Evolutionary conservation across 306 rosid species (phyloP).

Genomic region (Argentina anserina): DNA sequence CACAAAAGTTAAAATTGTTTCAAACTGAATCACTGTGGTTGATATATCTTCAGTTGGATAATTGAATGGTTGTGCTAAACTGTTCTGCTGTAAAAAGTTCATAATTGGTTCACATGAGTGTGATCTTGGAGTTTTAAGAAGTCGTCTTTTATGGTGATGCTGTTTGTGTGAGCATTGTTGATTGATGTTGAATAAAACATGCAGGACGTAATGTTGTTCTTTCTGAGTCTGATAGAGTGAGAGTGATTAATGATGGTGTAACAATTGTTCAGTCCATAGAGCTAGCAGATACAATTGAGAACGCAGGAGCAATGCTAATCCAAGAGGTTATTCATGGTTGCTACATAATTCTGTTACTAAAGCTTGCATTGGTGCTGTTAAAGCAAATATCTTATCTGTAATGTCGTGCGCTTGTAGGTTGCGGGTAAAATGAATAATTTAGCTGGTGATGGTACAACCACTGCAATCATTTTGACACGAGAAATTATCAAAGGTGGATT

Average conservation of each 20-base stretch:
- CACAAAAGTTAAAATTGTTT: not conserved
- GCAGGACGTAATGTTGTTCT: conserved; percentile 96
- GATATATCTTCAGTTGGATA: not conserved
- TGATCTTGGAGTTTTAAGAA: not conserved
- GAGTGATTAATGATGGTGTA: conserved; percentile 85
- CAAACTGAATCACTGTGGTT: not conserved
- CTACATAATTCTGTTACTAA: conserved; percentile 31
- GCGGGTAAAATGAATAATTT: conserved; percentile 84
- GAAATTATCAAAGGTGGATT: conserved; percentile 80
- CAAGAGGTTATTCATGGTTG: conserved; percentile 87
- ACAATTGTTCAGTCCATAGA: conserved; percentile 89
- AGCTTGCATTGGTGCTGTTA: conserved; percentile 21
- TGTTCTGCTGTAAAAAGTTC: not conserved
- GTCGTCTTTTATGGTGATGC: conserved; percentile 6
- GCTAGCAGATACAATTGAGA: conserved; percentile 82
- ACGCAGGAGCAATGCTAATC: conserved; percentile 92
- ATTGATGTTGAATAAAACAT: conserved; percentile 21
- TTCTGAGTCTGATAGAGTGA: conserved; percentile 61
- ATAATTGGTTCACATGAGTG: not conserved
- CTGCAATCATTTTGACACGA: conserved; percentile 84
- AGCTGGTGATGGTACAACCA: conserved; percentile 97
- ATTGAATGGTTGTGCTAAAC: not conserved
- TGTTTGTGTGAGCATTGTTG: conserved; percentile 1
- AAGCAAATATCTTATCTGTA: conserved; percentile 22
- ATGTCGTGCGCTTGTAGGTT: conserved; percentile 58